These are phyloP conservation scores for Orbilia quercus DNA, from an alignment of 2,329 filamentous ascomycete genomes.

Conservation along the genomic window DNA sequence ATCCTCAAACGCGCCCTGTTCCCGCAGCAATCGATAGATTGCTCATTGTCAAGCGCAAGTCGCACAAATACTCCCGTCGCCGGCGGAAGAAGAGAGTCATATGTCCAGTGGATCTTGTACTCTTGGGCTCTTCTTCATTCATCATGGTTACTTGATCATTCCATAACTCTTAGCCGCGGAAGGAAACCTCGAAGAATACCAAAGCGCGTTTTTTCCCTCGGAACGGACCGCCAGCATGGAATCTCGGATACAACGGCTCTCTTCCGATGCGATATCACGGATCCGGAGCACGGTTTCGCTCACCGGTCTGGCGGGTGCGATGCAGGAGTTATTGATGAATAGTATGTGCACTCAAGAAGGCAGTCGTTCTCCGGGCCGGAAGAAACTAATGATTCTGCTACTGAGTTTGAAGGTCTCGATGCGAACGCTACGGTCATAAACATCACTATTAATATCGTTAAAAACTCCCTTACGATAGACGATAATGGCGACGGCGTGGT, in stretches of 20 bases:
- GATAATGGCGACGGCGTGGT: slow-evolving; percentile 85
- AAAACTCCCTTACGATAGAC: slow-evolving; percentile 81
- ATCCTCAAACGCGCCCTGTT: background rate
- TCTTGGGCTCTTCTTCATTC: background rate
- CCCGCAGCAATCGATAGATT: background rate
- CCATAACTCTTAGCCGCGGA: background rate
- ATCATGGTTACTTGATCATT: slow-evolving; percentile 16
- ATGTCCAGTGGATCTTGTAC: background rate
- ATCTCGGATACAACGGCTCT: slow-evolving; percentile 27
- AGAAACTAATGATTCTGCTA: background rate
- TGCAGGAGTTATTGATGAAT: slow-evolving; percentile 40
- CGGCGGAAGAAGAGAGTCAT: background rate
- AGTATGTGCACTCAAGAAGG: slow-evolving; percentile 16
- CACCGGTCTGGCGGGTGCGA: slow-evolving; percentile 21
- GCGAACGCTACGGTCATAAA: slow-evolving; percentile 76
- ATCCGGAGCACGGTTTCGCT: slow-evolving; percentile 28
- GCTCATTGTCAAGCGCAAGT: slow-evolving; percentile 8
- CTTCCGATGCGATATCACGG: slow-evolving; percentile 14
- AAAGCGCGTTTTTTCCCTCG: background rate
- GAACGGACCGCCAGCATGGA: background rate
- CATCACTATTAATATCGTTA: slow-evolving; percentile 77
- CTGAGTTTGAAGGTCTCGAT: slow-evolving; percentile 69
- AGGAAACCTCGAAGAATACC: background rate
- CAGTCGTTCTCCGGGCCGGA: too few relatives aligned
- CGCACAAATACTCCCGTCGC: background rate